phyloP scores from a whole-genome alignment of 2,329 filamentous ascomycete genomes.

The Epichloe festucae region DNA sequence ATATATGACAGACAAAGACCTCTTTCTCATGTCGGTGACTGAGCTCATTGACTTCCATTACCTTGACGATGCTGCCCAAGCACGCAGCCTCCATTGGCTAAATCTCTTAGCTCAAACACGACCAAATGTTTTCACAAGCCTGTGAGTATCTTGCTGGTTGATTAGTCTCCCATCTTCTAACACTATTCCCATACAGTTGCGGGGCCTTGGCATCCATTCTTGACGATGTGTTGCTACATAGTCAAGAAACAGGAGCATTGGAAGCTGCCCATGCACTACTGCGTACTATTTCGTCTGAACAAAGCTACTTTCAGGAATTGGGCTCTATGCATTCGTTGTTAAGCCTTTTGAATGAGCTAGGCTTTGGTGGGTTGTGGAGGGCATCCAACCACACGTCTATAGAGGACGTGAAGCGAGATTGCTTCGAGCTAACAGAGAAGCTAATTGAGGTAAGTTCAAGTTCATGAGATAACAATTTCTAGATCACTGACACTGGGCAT shows the following conservation, averaged over 20 bases:
- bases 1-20: slow-evolving; percentile 44
- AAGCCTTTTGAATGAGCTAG: slow-evolving; percentile 43
- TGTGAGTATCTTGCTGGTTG: slow-evolving; percentile 32
- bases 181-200: slow-evolving; percentile 26
- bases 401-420: slow-evolving; percentile 37
- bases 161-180: not conserved
- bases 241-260: slow-evolving; percentile 46
- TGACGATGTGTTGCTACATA: slow-evolving; percentile 49
- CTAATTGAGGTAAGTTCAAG: slow-evolving; percentile 41
- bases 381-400: slow-evolving; percentile 37
- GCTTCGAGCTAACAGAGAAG: slow-evolving; percentile 43
- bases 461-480: not conserved
- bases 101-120: slow-evolving; percentile 41
- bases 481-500: not conserved
- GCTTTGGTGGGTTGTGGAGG: slow-evolving; percentile 51
- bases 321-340: slow-evolving; percentile 36
- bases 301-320: slow-evolving; percentile 34
- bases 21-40: slow-evolving; percentile 50
- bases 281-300: slow-evolving; percentile 42
- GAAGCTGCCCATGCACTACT: slow-evolving; percentile 48
- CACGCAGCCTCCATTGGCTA: slow-evolving; percentile 45
- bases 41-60: slow-evolving; percentile 54
- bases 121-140: slow-evolving; percentile 41
- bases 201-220: slow-evolving; percentile 44
- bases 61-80: slow-evolving; percentile 49